Conservation (phyloP, 2,329 filamentous ascomycete species). For the Parastagonospora nodorum region DNA sequence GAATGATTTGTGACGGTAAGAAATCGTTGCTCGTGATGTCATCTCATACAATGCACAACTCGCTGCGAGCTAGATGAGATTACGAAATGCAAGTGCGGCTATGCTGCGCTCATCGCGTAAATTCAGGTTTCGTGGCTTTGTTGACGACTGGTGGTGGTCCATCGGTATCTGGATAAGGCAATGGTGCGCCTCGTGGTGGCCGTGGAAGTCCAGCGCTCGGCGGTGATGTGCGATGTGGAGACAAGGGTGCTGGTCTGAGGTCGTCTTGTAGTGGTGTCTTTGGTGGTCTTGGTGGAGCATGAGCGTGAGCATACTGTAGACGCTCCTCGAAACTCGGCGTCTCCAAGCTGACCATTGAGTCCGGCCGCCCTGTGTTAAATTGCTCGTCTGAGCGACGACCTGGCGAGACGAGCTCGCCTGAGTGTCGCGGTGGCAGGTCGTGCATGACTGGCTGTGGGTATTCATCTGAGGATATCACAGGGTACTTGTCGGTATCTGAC, state of each 20-base stretch:
- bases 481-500: constrained; percentile 56
- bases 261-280: constrained; percentile 47
- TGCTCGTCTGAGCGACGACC: constrained; percentile 41
- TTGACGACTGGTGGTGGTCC: constrained; percentile 84
- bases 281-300: constrained; percentile 46
- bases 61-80: no score
- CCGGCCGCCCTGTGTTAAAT: constrained; percentile 25
- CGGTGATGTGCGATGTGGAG: constrained; percentile 31
- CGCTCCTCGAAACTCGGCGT: constrained; percentile 33
- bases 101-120: constrained; percentile 19
- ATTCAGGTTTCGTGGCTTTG: constrained; percentile 83
- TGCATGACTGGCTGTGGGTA: constrained; percentile 58
- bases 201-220: constrained; percentile 29
- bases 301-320: constrained; percentile 9
- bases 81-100: no score
- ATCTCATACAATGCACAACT: no score
- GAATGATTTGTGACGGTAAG: no score
- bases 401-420: constrained; percentile 68
- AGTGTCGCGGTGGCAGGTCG: constrained; percentile 45
- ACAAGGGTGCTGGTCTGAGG: constrained; percentile 14
- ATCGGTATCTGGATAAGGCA: constrained; percentile 82
- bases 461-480: constrained; percentile 61
- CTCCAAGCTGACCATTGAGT: constrained; percentile 33
- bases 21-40: no score
- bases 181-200: constrained; percentile 46